Conservation (phyloP, 2,329 filamentous ascomycete genomes). For the Colletotrichum musae region DNA sequence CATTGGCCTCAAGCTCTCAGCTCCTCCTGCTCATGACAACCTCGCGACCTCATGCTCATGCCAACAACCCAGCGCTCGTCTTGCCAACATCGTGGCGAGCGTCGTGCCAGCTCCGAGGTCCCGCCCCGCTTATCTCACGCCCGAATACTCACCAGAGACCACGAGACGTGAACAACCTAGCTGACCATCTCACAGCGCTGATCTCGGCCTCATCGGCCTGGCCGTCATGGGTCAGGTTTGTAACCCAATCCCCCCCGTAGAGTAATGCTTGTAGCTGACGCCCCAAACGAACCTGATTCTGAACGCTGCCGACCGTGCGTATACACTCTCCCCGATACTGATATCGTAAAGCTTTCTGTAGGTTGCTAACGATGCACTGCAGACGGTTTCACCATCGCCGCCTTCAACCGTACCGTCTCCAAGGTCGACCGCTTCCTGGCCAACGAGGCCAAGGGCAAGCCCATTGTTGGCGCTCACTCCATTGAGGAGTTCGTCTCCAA, state of each 20-base stretch:
- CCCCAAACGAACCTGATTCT: constrained; percentile 85
- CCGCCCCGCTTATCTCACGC: constrained; percentile 47
- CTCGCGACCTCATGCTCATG: constrained; percentile 32
- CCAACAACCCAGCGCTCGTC: constrained; percentile 73
- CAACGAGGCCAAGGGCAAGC: constrained; percentile 96
- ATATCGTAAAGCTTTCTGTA: neutral
- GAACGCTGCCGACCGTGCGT: constrained; percentile 80
- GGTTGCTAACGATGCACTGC: constrained; percentile 46
- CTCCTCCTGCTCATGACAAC: neutral
- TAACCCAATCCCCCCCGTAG: constrained; percentile 42
- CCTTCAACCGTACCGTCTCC: constrained; percentile 98
- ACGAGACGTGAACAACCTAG: constrained; percentile 50
- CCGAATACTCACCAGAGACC: constrained; percentile 18
- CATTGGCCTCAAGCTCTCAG: constrained; percentile 9
- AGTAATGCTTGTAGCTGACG: constrained; percentile 21
- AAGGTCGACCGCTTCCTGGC: constrained; percentile 97
- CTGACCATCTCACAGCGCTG: constrained; percentile 78
- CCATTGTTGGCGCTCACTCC: constrained; percentile 92
- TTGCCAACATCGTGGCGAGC: constrained; percentile 70
- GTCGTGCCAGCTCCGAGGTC: constrained; percentile 55
- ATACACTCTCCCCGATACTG: neutral
- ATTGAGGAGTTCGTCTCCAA: constrained; percentile 95
- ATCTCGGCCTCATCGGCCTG: constrained; percentile 93
- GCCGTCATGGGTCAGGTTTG: constrained; percentile 80
- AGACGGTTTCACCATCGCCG: constrained; percentile 93